A percentile compares a stretch with the other conserved stretches of the same genome.
Evolutionary conservation across 1,139 yeast species (phyloP).

Genomic region (Suhomyces maxii): DNA sequence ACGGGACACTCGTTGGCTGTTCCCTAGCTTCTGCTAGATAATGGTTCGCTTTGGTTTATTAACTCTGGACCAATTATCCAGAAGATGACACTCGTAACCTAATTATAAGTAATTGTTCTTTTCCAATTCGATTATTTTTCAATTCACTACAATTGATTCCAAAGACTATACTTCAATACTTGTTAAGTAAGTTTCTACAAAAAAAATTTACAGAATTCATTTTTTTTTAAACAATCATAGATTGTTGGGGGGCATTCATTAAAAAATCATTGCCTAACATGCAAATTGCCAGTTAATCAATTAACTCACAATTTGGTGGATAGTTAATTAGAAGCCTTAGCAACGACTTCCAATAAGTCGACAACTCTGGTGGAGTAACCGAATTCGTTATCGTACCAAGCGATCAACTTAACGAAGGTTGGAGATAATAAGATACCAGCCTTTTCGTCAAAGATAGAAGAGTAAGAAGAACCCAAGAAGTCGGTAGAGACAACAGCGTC

Average conservation of each 20-base stretch:
- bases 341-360: slow-evolving; percentile 76
- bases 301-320: slow-evolving; percentile 16
- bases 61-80: too few species aligned
- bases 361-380: slow-evolving; percentile 93
- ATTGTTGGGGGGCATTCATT: slow-evolving; percentile 4
- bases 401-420: slow-evolving; percentile 79
- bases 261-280: slow-evolving; percentile 4
- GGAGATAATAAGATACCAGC: slow-evolving; percentile 85
- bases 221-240: background rate
- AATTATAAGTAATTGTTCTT: too few species aligned
- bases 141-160: too few species aligned
- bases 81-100: too few species aligned
- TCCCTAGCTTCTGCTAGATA: too few species aligned
- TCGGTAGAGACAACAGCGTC: slow-evolving; percentile 86
- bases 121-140: too few species aligned
- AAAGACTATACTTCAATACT: too few species aligned
- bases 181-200: too few species aligned
- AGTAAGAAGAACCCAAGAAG: slow-evolving; percentile 75
- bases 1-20: too few species aligned
- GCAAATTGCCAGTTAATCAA: slow-evolving; percentile 6
- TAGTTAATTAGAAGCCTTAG: slow-evolving; percentile 37
- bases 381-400: slow-evolving; percentile 91
- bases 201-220: too few species aligned
- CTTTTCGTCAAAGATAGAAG: slow-evolving; percentile 80
- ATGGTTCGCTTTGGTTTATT: too few species aligned